Evolutionary conservation across 805 yeast genomes (phyloP), one percentile per base, ranked within the genome.

Genomic region (Myxozyma vanderwaltii): DNA sequence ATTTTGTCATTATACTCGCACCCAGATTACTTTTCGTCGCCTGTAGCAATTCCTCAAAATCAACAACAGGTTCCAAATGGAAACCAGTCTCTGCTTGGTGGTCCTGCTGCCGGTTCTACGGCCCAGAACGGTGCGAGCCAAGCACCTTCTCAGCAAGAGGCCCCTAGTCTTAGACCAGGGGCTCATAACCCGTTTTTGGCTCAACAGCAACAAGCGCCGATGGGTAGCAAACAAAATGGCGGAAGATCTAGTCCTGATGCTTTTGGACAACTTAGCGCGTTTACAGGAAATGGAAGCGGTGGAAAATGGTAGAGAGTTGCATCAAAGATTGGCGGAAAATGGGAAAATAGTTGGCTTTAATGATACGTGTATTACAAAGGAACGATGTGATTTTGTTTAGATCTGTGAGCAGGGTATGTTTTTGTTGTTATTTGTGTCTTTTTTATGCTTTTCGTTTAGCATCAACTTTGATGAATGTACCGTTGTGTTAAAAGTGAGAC

Each of bases 241-340:
- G 66, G 60, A 15, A 47, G 65, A 46, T 46, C 24, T 38, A 60
- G 60, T 39, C 69, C 58, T 58, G 67, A 57, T 56, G 70, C 65
- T 24, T 70, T 58, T 63, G 71, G 64, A 31, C 61, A 59, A 47
- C 61, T 61, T 15, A 58, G 66, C 40, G 65, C 63, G 10, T 56
- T 33, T 36, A 54, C 61, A 10, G 63, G 59, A 56, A 52, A 38
- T 19, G 50, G 29, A 15, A 41, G 31, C n/a, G 49, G 48, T 5
- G 33, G 55, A n/a, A 39, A 38, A 26, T 45, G 56, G 56, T 35
- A 40, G 43, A n/a, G 5, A 19, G 7, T 12, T 7, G 19, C 3
- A 15, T 17, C 2, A 38, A 4, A 29, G 33, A 29, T 29, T 29
- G 10, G 33, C 10, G 33, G 33, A 6, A 29, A 29, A 7, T 29